These are phyloP conservation scores for Agaricus subrufescens DNA, from an alignment of 768 basidiomycete species.

Conservation along the genomic window DNA sequence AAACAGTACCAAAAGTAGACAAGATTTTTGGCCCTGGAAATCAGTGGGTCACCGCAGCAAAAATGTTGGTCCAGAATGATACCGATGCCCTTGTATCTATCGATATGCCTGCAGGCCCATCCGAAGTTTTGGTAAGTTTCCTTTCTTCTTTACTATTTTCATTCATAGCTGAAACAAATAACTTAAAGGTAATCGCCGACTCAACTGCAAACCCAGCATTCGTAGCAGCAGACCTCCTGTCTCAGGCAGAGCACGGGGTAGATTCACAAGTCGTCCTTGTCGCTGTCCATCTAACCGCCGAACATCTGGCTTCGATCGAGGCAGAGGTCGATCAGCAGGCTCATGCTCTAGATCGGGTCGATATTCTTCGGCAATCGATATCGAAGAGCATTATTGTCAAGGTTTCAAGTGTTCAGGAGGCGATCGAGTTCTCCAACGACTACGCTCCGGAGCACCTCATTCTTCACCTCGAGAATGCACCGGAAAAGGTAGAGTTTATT, in stretches of 20 bases:
- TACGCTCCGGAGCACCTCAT: conserved; percentile 99
- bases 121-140: conserved; percentile 85
- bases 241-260: conserved; percentile 96
- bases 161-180: not conserved
- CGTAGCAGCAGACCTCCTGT: conserved; percentile 94
- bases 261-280: conserved; percentile 98
- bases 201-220: conserved; percentile 80
- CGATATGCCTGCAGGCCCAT: conserved; percentile 99
- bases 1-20: conserved; percentile 95
- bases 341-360: conserved; percentile 77
- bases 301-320: conserved; percentile 72
- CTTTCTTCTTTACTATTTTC: not conserved
- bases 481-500: conserved; percentile 56
- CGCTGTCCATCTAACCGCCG: conserved; percentile 60
- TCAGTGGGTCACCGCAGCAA: conserved; percentile 99
- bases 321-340: conserved; percentile 85
- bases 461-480: conserved; percentile 75
- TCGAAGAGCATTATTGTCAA: conserved; percentile 88
- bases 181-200: conserved; percentile 87
- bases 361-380: conserved; percentile 87
- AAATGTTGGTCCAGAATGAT: conserved; percentile 99
- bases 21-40: conserved; percentile 99
- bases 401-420: conserved; percentile 61
- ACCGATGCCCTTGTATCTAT: conserved; percentile 94
- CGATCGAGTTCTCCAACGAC: conserved; percentile 88